Conservation (phyloP, 345 rosid species). For the Brassica cretica region DNA sequence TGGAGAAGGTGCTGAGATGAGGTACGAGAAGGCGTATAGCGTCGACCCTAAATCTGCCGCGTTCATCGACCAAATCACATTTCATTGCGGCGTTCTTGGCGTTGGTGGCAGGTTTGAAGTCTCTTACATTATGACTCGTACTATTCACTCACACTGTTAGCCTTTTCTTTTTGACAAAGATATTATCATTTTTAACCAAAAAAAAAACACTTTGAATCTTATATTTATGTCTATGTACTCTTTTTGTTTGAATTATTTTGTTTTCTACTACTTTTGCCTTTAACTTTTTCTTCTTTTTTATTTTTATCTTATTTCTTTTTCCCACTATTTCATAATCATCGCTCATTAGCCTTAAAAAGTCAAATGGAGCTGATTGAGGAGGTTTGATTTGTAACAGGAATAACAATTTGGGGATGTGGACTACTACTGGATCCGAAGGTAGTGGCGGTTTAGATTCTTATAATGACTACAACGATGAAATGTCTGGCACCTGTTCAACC, state of each 20-base stretch:
- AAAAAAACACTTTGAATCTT: constrained; percentile 4
- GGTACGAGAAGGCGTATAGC: constrained; percentile 85
- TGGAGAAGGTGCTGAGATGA: constrained; percentile 67
- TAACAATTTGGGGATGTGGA: constrained; percentile 86
- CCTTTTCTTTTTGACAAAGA: background rate
- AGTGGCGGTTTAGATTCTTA: constrained; percentile 35
- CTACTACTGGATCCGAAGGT: constrained; percentile 51
- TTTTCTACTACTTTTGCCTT: constrained; percentile 35
- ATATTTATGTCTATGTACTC: background rate
- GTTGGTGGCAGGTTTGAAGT: constrained; percentile 71
- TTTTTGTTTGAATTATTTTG: background rate
- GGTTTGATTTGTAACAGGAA: constrained; percentile 48
- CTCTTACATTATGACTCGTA: background rate
- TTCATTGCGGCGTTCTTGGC: constrained; percentile 74
- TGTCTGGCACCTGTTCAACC: constrained; percentile 48
- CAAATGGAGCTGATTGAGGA: constrained; percentile 26
- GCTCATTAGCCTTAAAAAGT: constrained; percentile 1
- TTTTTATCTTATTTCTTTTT: constrained; percentile 12
- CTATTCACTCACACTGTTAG: constrained; percentile 3
- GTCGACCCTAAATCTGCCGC: constrained; percentile 88
- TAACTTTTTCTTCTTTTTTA: constrained; percentile 19
- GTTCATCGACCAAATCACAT: constrained; percentile 57
- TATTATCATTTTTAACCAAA: background rate
- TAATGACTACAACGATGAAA: constrained; percentile 54
- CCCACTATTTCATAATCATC: constrained; percentile 18